These are phyloP conservation scores for Euphrasia arctica DNA, from an alignment of 305 asterid genomes.

Conservation along the genomic window DNA sequence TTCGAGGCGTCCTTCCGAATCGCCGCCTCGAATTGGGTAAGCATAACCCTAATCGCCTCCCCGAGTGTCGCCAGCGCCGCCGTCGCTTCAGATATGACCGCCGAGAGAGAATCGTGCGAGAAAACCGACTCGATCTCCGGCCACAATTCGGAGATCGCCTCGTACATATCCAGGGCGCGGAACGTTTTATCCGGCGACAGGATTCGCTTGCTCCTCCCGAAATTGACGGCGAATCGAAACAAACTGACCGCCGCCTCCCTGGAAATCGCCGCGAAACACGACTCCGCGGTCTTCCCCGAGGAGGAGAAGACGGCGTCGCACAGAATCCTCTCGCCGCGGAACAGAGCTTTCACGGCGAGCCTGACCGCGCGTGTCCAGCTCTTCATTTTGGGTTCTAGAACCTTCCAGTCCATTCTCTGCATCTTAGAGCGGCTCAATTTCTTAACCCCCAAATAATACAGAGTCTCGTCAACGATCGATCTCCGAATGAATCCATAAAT, in stretches of 20 bases:
- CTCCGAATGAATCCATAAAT: constrained; percentile 46
- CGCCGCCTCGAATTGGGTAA: constrained; percentile 52
- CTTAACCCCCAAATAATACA: constrained; percentile 48
- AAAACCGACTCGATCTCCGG: constrained; percentile 51
- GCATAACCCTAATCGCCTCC: constrained; percentile 42
- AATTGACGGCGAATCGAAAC: constrained; percentile 44
- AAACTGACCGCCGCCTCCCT: too few species aligned
- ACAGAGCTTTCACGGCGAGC: too few species aligned
- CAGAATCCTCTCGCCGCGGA: too few species aligned
- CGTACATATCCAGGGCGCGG: too few species aligned
- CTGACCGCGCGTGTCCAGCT: constrained; percentile 11
- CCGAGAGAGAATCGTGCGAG: constrained; percentile 31
- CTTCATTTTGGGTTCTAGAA: constrained; percentile 42
- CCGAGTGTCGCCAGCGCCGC: constrained; percentile 47
- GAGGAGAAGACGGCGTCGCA: too few species aligned
- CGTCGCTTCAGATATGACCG: constrained; percentile 44
- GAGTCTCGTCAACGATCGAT: constrained; percentile 56
- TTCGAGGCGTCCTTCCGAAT: constrained; percentile 57
- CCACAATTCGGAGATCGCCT: constrained; percentile 35
- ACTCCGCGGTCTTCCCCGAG: too few species aligned
- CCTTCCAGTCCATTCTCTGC: constrained; percentile 55
- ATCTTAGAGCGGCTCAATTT: constrained; percentile 36
- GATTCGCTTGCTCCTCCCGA: constrained; percentile 44
- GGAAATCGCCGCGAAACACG: too few species aligned
- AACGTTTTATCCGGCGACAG: constrained; percentile 49